Evolutionary conservation across 2,329 filamentous ascomycete genomes (phyloP), one percentile per base, ranked within the genome.

Genomic region (Epicoccum nigrum): DNA sequence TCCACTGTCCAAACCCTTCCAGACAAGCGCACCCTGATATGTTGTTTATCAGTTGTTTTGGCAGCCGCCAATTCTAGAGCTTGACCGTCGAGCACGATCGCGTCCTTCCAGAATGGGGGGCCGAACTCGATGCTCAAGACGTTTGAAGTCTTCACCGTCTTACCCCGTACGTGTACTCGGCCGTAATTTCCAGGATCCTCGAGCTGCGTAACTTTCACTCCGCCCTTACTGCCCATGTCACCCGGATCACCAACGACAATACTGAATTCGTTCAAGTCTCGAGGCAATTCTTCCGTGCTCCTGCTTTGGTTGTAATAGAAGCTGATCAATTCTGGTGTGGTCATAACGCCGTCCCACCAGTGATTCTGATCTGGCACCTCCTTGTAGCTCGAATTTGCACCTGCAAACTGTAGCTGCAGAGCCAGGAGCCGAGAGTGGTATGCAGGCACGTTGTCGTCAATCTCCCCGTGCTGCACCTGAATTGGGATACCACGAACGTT

Each of bases 391-490:
- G 77, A 77, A 4, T 73, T 63, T 35, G 69, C 72, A 6, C 71
- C 74, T 40, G 68, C 67, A 56, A 81, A 72, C 17, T 70, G 70
- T 11, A 82, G 65, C 33, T 82, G 70, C 51, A 81, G 76, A 35
- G 76, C 75, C 67, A 85, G 78, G 8, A 83, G 67, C 7, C 83
- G 74, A 4, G 82, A 84, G 63, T 85, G 78, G 58, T 82, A 85
- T 5, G 76, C 71, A 0, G 83, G 83, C 3, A 86, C 83, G 59
- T 85, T 86, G 56, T 83, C 80, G 60, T 85, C 83, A 8, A 70
- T 60, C 21, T 75, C 73, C 4, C 83, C 82, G 64, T 86, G 83
- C 54, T 85, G 82, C 57, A 83, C 79, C 28, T 82, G 64, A 3
- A 85, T 74, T 1, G 80, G 79, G 20, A 84, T 80, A 7, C 77